Percentiles rank a stretch among this genome's conserved stretches.
Conservation (phyloP, 176 grass and related monocot genomes). For the Secale cereale region DNA sequence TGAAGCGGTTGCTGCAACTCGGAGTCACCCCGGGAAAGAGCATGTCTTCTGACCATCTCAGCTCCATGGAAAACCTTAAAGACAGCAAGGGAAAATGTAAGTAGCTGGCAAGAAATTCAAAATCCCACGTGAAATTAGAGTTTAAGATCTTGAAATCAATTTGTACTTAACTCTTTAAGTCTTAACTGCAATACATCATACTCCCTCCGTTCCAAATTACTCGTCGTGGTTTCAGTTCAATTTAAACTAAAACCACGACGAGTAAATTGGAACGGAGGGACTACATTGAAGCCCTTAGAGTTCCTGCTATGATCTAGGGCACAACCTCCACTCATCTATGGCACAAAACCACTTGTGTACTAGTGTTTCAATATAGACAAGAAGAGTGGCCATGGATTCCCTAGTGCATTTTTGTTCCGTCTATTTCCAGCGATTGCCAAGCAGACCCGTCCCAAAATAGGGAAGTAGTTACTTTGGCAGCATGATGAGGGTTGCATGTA, state of each 20-base stretch:
- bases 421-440: too few species aligned
- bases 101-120: neutral
- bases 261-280: too few species aligned
- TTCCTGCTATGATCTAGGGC: neutral
- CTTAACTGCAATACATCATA: neutral
- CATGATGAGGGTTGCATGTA: neutral
- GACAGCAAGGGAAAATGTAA: neutral
- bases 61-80: slow-evolving; percentile 37
- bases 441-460: neutral
- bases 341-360: neutral
- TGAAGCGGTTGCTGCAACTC: slow-evolving; percentile 91
- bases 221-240: too few species aligned
- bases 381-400: neutral
- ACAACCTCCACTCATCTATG: neutral
- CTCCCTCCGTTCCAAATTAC: too few species aligned
- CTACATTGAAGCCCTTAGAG: neutral
- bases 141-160: neutral
- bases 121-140: neutral
- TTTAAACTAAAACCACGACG: too few species aligned
- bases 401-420: neutral
- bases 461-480: neutral
- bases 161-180: neutral
- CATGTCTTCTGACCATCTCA: slow-evolving; percentile 84
- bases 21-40: slow-evolving; percentile 88
- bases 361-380: neutral